Evolutionary conservation across 768 basidiomycete species (phyloP), one percentile per base, ranked within the genome.

Genomic region (Gelatoporia subvermispora): DNA sequence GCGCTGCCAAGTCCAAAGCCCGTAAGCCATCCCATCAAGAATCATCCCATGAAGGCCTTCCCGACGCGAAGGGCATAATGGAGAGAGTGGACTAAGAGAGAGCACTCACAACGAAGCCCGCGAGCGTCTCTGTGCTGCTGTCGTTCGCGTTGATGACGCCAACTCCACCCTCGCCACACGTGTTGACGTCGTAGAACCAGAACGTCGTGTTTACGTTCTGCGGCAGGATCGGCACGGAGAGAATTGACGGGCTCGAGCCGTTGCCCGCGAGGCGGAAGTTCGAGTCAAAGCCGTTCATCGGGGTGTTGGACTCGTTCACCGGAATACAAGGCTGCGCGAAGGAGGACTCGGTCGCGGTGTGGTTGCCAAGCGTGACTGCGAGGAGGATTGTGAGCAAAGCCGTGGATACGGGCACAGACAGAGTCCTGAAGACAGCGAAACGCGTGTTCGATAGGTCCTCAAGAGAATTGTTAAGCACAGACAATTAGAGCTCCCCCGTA

Each of bases 201-300:
- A 81, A 68, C 17, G 81, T 76, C 48, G 68, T 70, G 50, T 60
- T 66, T 17, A 48, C 47, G 49, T 74, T 67, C 45, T 75, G 64
- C 9, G 59, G 48, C 38, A 60, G 56, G 58, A 84, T 71, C 17
- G 73, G 66, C 35, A 81, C 68, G 21, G 60, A 28, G 35, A 79
- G 69, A 42, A 68, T 69, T 22, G 78, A 78, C 39, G 55, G 51
- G 17, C 71, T 65, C 8, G 72, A 70, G 41, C 69, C 73, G 56
- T 81, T 77, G 36, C 63, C 69, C 3, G 76, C 72, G 55, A 72
- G 53, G 45, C 78, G 75, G 62, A 76, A 72, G 50, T 66, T 67
- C 9, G 79, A 79, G 66, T 80, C 63, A 63, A 85, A 84, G 8
- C 80, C 79, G 56, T 83, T 82, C 54, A 78, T 65, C 24, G 75